A percentile compares a stretch with the other conserved stretches of the same genome.
Conservation (phyloP, 345 rosid species). For the Brassica rapa region DNA sequence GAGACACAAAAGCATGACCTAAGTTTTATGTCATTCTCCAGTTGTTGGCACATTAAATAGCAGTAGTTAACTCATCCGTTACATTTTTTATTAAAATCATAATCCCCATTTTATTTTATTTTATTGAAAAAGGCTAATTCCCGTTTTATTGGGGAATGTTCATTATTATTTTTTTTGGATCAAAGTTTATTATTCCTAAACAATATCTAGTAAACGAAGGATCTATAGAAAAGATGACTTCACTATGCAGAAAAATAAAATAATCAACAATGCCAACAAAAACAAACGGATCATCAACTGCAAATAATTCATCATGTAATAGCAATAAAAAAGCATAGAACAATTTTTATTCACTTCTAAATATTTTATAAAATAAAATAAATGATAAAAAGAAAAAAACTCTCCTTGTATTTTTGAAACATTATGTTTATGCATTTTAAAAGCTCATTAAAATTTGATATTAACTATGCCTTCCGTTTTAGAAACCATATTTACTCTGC, state of each 20-base stretch:
- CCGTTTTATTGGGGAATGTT: background rate
- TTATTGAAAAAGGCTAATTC: background rate
- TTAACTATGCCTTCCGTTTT: background rate
- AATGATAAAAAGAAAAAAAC: background rate
- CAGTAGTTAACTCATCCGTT: slow-evolving; percentile 17
- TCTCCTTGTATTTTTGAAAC: background rate
- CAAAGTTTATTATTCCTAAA: background rate
- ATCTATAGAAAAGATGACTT: background rate
- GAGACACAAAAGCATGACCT: slow-evolving; percentile 28
- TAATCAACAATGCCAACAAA: background rate
- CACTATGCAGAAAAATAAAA: background rate
- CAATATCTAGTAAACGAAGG: background rate
- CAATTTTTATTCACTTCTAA: background rate
- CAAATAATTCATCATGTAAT: background rate
- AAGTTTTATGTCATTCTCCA: background rate
- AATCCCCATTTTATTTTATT: background rate
- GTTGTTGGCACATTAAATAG: background rate
- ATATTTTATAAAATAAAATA: background rate
- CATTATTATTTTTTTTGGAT: background rate
- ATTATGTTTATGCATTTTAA: background rate
- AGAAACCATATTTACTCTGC: background rate
- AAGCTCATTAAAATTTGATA: background rate
- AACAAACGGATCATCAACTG: slow-evolving; percentile 7
- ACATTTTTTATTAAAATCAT: background rate
- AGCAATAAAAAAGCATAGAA: background rate